Evolutionary conservation across 192 early-diverging fungal species (phyloP).

Genomic region (Radiomyces spectabilis): DNA sequence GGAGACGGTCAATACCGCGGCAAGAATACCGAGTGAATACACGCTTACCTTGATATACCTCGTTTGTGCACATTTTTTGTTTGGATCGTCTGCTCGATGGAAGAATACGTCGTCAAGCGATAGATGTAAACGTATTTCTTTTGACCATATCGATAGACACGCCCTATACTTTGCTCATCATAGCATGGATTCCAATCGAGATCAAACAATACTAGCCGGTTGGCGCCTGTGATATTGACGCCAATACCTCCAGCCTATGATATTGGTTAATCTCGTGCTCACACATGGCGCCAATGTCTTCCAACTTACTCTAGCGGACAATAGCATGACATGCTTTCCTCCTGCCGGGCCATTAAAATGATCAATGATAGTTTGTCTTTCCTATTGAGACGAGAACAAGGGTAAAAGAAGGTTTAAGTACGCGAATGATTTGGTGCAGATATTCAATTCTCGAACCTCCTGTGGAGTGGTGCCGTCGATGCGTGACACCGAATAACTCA

Average conservation of each 20-base stretch:
- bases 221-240: conserved; percentile 64
- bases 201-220: conserved; percentile 65
- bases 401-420: neutral
- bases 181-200: conserved; percentile 74
- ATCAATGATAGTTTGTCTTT: conserved; percentile 54
- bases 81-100: conserved; percentile 56
- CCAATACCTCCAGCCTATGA: conserved; percentile 37
- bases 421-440: neutral
- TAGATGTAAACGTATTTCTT: conserved; percentile 63
- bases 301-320: conserved; percentile 47
- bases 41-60: conserved; percentile 50
- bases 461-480: conserved; percentile 48
- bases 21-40: too few species aligned
- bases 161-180: conserved; percentile 69
- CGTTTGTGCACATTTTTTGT: conserved; percentile 69
- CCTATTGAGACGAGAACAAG: too few species aligned
- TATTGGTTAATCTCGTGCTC: neutral
- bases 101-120: conserved; percentile 46
- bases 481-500: conserved; percentile 9
- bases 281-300: neutral
- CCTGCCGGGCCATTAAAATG: conserved; percentile 42
- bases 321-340: conserved; percentile 45
- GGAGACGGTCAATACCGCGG: too few species aligned
- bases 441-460: conserved; percentile 8
- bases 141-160: conserved; percentile 66